Evolutionary conservation across 148 eudicot species (phyloP), one percentile per base, ranked within the genome.

Genomic region (Vaccinium corymbosum): DNA sequence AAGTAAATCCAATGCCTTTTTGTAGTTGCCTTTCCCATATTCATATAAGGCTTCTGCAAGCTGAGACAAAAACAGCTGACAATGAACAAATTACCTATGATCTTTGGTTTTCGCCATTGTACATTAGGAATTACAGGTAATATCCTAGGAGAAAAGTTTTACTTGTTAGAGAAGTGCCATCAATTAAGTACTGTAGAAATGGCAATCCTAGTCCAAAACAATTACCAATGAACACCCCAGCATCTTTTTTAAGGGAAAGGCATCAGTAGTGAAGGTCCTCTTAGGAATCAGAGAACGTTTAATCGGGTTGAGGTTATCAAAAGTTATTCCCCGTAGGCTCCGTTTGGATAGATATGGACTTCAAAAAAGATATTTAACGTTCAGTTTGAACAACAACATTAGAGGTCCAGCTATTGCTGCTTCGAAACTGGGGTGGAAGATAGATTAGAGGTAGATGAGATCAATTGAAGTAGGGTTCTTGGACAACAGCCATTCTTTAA

Each of bases 1-100:
- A 76, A 97, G 89, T 62, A 87, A 84, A 83, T 90, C 89, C 81
- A 93, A 59, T 20, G 99, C 98, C 79, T 79, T 78, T 76, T 88
- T 84, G 73, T 89, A 80, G 16, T 96, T 88, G 32, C 97, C 95
- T 88, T 83, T 92, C 15, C 98, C 99, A 77, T 92, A 97, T 79
- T 90, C 91, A 14, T 86, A 93, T 8, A 91, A 20, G 59, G 95
- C 95, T 91, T 94, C 93, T 20, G 98, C 98, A 85, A 97, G 97
- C 99, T 97, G 74, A 42, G 59, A 61, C 22, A 52, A 78, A 32
- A 48, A 48, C 77, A 80, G 52, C 48, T 16, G 74, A 59, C 35
- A 80, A 53, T n/a, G 16, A 80, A 61, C 59, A 76, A 49, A 38
- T 46, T 13, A 48, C 53, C 20, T 0, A 64, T 25, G 20, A 27